Base-by-base conservation (phyloP, 2,329 filamentous ascomycete species). In the Penicillium italicum region DNA sequence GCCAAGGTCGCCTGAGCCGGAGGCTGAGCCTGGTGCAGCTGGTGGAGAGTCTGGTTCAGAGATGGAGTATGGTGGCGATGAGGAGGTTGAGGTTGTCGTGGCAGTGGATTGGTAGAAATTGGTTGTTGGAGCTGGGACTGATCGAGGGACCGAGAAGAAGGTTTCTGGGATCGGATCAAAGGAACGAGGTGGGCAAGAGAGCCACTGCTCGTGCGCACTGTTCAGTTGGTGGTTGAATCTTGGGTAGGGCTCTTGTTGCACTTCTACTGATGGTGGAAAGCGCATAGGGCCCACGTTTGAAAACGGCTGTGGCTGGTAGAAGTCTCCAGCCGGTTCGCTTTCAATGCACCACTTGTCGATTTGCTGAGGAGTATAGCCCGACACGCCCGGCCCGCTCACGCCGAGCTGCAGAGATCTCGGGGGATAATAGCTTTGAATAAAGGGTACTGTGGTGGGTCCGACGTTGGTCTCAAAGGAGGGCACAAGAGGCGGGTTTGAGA, bases 321-420 rank as follows among this genome's bases (percentile, higher is more conserved):
- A 41, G 6, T 28, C 43, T 22, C n/a, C 37, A 1, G 45, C 12
- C 12, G 46, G 50, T n/a, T 60, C 53, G 44, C 56, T 63, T 12
- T 65, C 61, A 31, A 63, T 60, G 46, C 61, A 65, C 59, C 61
- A 63, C 50, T 60, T 58, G 20, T 62, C 49, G 33, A 66, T 63
- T 37, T 65, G 55, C 42, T 64, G 58, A 0, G 59, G 22, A 6
- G 53, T 61, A 11, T 61, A 65, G 9, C 61, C 59, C 10, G 53
- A 58, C 10, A 51, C 18, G 10, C 10, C 42, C 1, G 50, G 50
- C 5, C 37, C 16, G 10, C 24, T 40, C n/a, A 54, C 46, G 2
- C 45, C 16, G 2, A 42, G n/a, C 3, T 50, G 50, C 2, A 50
- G 30, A 18, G 54, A 36, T 1, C 33, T 50, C 12, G 52, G 58